Evolutionary conservation across 139 green algal genomes (phyloP).

Genomic region (Volvox reticuliferus): DNA sequence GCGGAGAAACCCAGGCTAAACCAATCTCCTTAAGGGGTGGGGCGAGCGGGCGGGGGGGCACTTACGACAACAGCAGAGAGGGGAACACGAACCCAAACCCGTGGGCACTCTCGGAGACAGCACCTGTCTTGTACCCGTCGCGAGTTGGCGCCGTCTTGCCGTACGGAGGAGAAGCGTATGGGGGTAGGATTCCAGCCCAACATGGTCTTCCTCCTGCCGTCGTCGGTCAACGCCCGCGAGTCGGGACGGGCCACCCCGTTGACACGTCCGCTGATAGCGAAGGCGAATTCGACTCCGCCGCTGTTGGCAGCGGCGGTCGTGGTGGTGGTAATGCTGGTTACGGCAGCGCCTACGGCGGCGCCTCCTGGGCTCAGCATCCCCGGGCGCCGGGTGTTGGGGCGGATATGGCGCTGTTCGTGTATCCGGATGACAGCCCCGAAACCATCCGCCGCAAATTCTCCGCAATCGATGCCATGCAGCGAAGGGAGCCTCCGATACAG

Average conservation of each 20-base stretch:
- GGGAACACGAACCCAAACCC: too few relatives aligned
- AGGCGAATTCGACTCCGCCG: neutral
- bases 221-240: too few relatives aligned
- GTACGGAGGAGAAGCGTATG: too few relatives aligned
- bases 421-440: constrained; percentile 35
- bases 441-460: constrained; percentile 7
- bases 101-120: too few relatives aligned
- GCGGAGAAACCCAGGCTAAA: too few relatives aligned
- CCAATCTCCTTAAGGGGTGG: too few relatives aligned
- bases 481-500: neutral
- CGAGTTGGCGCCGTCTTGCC: too few relatives aligned
- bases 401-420: neutral
- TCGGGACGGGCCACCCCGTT: neutral
- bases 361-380: neutral
- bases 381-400: neutral
- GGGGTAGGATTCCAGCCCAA: too few relatives aligned
- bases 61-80: too few relatives aligned
- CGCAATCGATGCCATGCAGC: neutral
- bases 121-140: too few relatives aligned
- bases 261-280: neutral
- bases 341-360: neutral
- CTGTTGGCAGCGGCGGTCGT: neutral
- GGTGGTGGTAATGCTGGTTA: neutral
- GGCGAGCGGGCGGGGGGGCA: too few relatives aligned
- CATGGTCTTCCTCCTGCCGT: too few relatives aligned